Base-by-base conservation (phyloP, 164 flowering plant species). In the Nelumbo lutea region DNA sequence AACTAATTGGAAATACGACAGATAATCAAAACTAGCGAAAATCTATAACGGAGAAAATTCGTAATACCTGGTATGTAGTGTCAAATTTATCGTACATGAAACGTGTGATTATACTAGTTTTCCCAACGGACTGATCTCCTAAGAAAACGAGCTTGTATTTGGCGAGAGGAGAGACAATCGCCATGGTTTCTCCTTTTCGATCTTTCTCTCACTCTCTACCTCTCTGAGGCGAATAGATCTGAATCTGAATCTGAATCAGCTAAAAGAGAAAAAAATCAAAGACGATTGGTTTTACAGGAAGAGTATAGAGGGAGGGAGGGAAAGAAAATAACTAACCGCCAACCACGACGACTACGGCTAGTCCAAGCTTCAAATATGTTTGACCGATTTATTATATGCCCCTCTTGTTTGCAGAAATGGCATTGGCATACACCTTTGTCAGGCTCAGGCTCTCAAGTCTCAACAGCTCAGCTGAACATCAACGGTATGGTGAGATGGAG, bases 51-150 rank as follows among this genome's bases (percentile, higher is more conserved):
- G 42, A 7, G 39, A 62, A 55, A 47, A 9, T 6, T 41, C 1
- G 8, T 39, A 3, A n/a, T 5, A 90, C 96, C 93, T 90, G 96
- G 61, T 90, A 90, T 13, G 93, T 90, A 70, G 81, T 82, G 70
- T 90, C 96, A 80, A 90, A 90, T 74, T 90, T 90, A 65, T 90
- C 96, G 76, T 90, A 88, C 96, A 90, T 90, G 83, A 88, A 90
- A 45, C 96, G 89, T 58, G 96, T 90, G 79, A 90, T 90, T 81
- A 90, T 88, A 81, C 93, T 90, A 69, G 93, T 90, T 77, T 90
- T 90, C 5, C 96, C 96, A 42, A 90, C 96, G 47, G 96, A 90
- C 74, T 90, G 93, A 78, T 89, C 96, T 10, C 95, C 95, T 70
- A 89, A 75, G 77, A 89, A 89, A 43, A 89, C 95, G 7, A 89